A percentile compares a stretch with the other conserved stretches of the same genome.
phyloP scores from a whole-genome alignment of 495 filamentous ascomycete species.

The Xylaria nigripes region DNA sequence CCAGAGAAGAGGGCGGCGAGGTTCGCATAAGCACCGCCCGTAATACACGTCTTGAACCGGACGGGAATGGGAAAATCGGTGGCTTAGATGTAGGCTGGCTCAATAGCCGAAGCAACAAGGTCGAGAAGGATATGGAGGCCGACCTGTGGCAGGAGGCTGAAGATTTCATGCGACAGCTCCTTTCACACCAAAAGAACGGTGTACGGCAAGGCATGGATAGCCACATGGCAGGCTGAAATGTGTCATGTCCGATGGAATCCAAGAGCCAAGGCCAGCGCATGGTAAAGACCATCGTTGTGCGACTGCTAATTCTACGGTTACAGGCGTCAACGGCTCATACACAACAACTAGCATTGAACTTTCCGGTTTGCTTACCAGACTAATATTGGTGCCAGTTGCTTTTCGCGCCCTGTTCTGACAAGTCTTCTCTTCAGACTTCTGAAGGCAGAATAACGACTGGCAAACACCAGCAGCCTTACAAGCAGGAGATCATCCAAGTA shows the following conservation, averaged over 20 bases:
- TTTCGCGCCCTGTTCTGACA: too few species aligned
- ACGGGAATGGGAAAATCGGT: slow-evolving; percentile 50
- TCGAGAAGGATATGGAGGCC: slow-evolving; percentile 68
- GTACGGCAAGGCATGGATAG: background rate
- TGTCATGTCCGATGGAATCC: background rate
- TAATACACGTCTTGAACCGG: slow-evolving; percentile 29
- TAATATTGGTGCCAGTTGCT: too few species aligned
- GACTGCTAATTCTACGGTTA: too few species aligned
- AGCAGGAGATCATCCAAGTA: too few species aligned
- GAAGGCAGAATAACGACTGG: too few species aligned
- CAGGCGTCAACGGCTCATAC: too few species aligned
- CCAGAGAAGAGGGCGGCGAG: slow-evolving; percentile 18
- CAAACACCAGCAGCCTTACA: too few species aligned
- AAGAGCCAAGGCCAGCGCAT: too few species aligned
- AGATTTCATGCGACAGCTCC: slow-evolving; percentile 21
- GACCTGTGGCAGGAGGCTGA: slow-evolving; percentile 64
- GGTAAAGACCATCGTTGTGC: too few species aligned
- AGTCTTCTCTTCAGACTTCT: too few species aligned
- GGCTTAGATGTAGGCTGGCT: slow-evolving; percentile 73
- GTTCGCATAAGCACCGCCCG: slow-evolving; percentile 11
- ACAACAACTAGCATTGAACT: too few species aligned
- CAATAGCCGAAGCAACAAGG: slow-evolving; percentile 70
- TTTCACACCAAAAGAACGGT: slow-evolving; percentile 1
- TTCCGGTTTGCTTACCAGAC: too few species aligned
- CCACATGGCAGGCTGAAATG: background rate